phyloP scores from a whole-genome alignment of 352 stramenopile species.

The Pythium grandisporangium region DNA sequence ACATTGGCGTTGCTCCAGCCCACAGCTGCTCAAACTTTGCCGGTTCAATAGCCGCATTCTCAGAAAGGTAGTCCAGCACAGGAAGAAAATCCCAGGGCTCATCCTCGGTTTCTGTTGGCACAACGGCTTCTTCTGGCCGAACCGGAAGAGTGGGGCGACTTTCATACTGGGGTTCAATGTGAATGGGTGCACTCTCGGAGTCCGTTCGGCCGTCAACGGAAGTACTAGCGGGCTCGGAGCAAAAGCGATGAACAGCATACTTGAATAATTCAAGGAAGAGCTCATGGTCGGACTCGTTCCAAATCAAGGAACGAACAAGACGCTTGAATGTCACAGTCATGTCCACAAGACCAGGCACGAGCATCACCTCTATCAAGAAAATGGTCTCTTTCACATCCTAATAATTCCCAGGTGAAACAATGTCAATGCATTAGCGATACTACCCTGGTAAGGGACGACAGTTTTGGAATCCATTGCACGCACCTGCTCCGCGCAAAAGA shows the following conservation, averaged over 20 bases:
- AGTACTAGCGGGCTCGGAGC: too few relatives aligned
- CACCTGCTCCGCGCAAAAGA: slow-evolving; percentile 80
- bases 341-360: slow-evolving; percentile 69
- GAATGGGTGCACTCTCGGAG: background rate
- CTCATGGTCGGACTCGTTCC: slow-evolving; percentile 80
- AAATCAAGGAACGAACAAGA: slow-evolving; percentile 80
- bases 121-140: background rate
- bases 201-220: slow-evolving; percentile 13
- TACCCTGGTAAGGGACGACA: background rate
- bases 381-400: slow-evolving; percentile 47
- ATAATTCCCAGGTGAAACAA: too few relatives aligned
- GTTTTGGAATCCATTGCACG: background rate
- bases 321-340: slow-evolving; percentile 84
- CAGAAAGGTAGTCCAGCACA: slow-evolving; percentile 55
- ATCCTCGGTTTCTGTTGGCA: slow-evolving; percentile 21
- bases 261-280: slow-evolving; percentile 80
- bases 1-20: slow-evolving; percentile 63
- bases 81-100: slow-evolving; percentile 47
- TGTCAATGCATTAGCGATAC: slow-evolving; percentile 2
- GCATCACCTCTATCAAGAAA: slow-evolving; percentile 73
- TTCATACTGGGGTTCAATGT: background rate
- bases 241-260: slow-evolving; percentile 55
- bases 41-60: slow-evolving; percentile 53
- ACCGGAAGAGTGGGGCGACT: background rate
- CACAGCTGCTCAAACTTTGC: slow-evolving; percentile 77